A percentile compares a stretch with the other conserved stretches of the same genome.
Conservation (phyloP, 768 basidiomycete genomes). For the Leccinum rimulosum region DNA sequence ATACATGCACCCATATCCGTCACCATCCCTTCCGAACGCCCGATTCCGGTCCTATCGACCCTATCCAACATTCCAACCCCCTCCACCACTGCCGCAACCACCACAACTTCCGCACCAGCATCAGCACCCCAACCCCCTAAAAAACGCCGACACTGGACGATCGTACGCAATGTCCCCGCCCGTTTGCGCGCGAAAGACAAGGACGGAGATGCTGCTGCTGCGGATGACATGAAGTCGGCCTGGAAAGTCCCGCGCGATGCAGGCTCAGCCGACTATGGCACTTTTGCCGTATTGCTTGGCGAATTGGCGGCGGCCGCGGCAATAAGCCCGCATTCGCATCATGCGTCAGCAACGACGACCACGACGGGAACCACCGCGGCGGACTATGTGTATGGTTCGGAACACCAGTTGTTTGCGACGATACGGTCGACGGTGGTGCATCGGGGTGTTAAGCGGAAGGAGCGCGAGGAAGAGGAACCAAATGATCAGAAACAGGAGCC, state of each 20-base stretch:
- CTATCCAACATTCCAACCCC: constrained; percentile 1
- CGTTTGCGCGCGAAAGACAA: constrained; percentile 51
- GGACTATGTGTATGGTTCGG: constrained; percentile 15
- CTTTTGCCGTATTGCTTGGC: constrained; percentile 31
- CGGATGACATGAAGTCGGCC: constrained; percentile 34
- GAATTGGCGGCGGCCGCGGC: neutral
- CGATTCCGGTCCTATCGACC: constrained; percentile 17
- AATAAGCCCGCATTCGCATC: neutral
- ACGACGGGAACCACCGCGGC: neutral
- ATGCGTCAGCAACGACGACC: neutral
- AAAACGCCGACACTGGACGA: constrained; percentile 59
- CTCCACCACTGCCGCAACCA: neutral
- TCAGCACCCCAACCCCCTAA: neutral
- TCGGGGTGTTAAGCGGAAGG: constrained; percentile 16
- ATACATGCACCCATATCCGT: constrained; percentile 29
- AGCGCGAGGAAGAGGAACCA: constrained; percentile 13
- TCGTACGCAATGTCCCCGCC: constrained; percentile 48
- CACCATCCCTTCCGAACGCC: constrained; percentile 23
- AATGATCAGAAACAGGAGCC: neutral
- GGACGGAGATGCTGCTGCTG: constrained; percentile 39
- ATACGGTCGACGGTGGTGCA: constrained; percentile 38
- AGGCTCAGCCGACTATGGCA: constrained; percentile 59
- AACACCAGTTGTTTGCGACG: constrained; percentile 31
- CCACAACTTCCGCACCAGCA: neutral
- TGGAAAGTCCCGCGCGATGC: constrained; percentile 54